Base-by-base conservation (phyloP, 2,329 filamentous ascomycete genomes). In the Aspergillus amoenus region DNA sequence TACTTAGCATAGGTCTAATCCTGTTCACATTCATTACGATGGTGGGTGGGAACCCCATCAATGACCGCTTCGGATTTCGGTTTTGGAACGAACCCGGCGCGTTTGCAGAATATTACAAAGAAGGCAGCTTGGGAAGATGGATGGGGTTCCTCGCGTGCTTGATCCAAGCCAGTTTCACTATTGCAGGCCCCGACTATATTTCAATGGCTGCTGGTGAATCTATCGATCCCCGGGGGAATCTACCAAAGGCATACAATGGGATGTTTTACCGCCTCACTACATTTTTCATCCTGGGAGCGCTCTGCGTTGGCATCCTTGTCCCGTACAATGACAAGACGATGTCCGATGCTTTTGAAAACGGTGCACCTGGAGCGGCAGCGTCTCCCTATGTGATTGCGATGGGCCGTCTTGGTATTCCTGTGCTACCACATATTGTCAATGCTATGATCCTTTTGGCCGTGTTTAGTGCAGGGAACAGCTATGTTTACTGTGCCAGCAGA, bases 21-120 rank as follows among this genome's bases (percentile, higher is more conserved):
- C 66, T 85, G 61, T 93, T 90, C 76, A 93, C 91, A 2, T 91
- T 96, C 67, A 81, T 95, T 62, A 85, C 86, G 62, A 93, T 94
- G 87, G 76, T 94, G 1, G 91, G 91, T 7, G 91, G 89, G 3
- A 94, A 93, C 64, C 91, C 91, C 0, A 70, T 85, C 1, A 79
- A 83, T 39, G 88, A 93, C 63, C 78, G 83, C 0, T 90, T 90
- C 61, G 90, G 90, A 1, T 93, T 93, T 69, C 81, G 87, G 17
- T 85, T 87, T 68, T 89, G 87, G 79, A 73, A 73, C 12, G 69
- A 80, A 8, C 90, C 89, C 0, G 90, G 90, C 1, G 80, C 89
- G 0, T 93, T 93, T 69, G 82, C 83, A 3, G 82, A 87, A 60
- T 81, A 87, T 47, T 86, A 88, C 68, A 83, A 81, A 34, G 78